These are phyloP conservation scores for Syzygium oleosum DNA, from an alignment of 345 rosid species.

Conservation along the genomic window DNA sequence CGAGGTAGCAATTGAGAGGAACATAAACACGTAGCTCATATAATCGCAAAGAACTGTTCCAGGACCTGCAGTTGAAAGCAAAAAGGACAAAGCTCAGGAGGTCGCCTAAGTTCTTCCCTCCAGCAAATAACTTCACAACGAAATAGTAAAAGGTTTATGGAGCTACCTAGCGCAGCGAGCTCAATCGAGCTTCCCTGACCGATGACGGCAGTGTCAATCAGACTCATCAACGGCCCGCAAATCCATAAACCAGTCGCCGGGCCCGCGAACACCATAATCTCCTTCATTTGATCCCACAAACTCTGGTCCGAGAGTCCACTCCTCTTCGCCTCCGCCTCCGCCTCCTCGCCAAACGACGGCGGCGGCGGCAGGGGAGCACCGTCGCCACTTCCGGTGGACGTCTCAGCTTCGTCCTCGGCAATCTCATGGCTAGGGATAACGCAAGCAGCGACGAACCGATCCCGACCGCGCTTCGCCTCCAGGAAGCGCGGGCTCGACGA, in stretches of 20 bases:
- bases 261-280: slow-evolving; percentile 76
- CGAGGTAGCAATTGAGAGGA: slow-evolving; percentile 50
- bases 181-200: slow-evolving; percentile 89
- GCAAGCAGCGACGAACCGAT: not conserved
- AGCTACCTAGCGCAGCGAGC: slow-evolving; percentile 85
- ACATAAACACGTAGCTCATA: slow-evolving; percentile 38
- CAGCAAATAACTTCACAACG: not conserved
- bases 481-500: not conserved
- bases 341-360: not conserved
- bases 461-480: not conserved
- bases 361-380: not conserved
- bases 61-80: slow-evolving; percentile 28
- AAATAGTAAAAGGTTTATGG: not conserved
- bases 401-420: not conserved
- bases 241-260: slow-evolving; percentile 91
- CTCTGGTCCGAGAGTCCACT: slow-evolving; percentile 45
- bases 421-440: not conserved
- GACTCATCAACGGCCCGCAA: slow-evolving; percentile 95
- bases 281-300: slow-evolving; percentile 73
- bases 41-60: slow-evolving; percentile 52
- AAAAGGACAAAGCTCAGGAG: not conserved
- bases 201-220: slow-evolving; percentile 80
- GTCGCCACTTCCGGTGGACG: not conserved
- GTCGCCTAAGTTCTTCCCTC: not conserved
- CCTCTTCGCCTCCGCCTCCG: slow-evolving; percentile 1